phyloP scores from a whole-genome alignment of 202 grass and related monocot genomes.

The Miscanthus sacchariflorus region DNA sequence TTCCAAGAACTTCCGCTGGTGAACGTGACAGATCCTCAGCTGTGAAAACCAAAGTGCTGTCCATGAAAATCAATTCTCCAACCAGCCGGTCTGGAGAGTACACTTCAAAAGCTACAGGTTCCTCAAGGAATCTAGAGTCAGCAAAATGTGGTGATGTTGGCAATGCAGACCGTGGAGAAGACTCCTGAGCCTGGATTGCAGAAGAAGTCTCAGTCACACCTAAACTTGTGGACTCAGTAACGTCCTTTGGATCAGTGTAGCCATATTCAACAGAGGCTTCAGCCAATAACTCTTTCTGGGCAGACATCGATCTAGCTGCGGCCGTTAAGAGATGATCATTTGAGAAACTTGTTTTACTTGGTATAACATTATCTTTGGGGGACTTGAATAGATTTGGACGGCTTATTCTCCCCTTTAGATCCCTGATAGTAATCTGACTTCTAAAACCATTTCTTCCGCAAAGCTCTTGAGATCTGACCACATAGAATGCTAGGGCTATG shows the following conservation, averaged over 20 bases:
- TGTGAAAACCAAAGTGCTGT: conserved; percentile 84
- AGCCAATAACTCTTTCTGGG: conserved; percentile 83
- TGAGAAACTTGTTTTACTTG: conserved; percentile 86
- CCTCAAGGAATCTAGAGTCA: conserved; percentile 63
- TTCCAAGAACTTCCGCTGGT: conserved; percentile 95
- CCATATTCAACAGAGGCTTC: conserved; percentile 78
- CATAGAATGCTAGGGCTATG: conserved; percentile 74
- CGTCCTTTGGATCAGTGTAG: conserved; percentile 75
- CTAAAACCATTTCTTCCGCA: conserved; percentile 81
- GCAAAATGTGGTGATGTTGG: conserved; percentile 64
- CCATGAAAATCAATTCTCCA: conserved; percentile 90
- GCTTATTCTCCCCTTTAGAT: conserved; percentile 80
- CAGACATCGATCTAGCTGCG: conserved; percentile 86
- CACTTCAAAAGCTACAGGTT: conserved; percentile 72
- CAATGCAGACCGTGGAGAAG: conserved; percentile 53
- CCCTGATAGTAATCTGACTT: conserved; percentile 65
- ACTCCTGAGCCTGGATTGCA: conserved; percentile 46
- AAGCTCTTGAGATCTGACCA: conserved; percentile 88
- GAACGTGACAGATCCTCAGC: conserved; percentile 93
- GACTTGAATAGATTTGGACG: conserved; percentile 62
- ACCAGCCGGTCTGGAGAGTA: conserved; percentile 85
- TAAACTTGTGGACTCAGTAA: conserved; percentile 49
- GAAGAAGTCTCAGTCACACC: conserved; percentile 47
- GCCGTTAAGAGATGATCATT: conserved; percentile 89
- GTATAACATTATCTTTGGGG: conserved; percentile 78